Evolutionary conservation across 441 rosid genomes (phyloP), one percentile per base, ranked within the genome.

Genomic region (Erysimum pusillum): DNA sequence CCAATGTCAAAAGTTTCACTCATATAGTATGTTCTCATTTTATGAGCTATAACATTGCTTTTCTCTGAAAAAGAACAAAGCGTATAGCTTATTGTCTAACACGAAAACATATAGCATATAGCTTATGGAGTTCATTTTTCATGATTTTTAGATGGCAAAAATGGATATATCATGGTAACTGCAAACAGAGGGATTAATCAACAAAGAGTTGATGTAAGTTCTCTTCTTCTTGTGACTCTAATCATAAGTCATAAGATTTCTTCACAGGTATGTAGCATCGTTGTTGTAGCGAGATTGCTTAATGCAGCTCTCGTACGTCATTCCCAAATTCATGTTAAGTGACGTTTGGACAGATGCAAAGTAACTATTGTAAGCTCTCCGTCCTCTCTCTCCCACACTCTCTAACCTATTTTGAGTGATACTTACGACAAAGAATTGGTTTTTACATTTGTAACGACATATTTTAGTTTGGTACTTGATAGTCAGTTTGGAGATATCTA

Each of bases 121-220:
- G 41, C 42, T 9, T 8, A 38, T 20, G 11, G 12, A 46, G 5
- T 35, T 51, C 6, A 13, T 9, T 4, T 32, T n/a, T 18, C 0
- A 5, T 46, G 36, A 25, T 31, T 34, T 53, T 44, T 72, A 93
- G 99, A 81, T 65, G 96, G 93, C 52, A 87, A 79, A 59, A 96
- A 90, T 63, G 99, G 99, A 82, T 96, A 91, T 81, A 82, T 96
- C 63, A 72, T 89, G 87, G 80, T 93, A 67, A 93, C 99, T 66
- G 98, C 98, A 75, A 96, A 96, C 83, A 98, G 99, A 59, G 99
- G 99, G 41, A 88, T 96, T 46, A 96, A 90, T 81, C 99, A 96
- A 86, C 99, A 93, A 83, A 80, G 98, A 76, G 99, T 96, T 53
- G 98, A 98, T 76, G 99, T 93, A 85, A 88, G 96, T 77, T 68